Conservation (phyloP, 768 basidiomycete genomes). For the Termitomyces sp. region DNA sequence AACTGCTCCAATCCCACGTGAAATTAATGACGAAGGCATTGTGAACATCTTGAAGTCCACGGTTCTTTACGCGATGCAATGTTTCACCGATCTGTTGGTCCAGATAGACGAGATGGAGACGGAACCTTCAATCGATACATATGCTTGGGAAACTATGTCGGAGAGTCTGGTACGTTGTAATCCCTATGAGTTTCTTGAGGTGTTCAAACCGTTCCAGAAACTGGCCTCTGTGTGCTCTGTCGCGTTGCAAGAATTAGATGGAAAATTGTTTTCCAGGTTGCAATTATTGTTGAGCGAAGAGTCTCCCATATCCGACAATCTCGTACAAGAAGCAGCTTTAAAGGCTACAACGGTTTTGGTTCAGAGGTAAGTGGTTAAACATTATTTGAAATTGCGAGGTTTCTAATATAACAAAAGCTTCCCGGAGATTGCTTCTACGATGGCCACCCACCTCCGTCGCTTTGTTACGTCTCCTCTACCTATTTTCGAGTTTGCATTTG, state of each 20-base stretch:
- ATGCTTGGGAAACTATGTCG: conserved; percentile 91
- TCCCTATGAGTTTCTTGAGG: neutral
- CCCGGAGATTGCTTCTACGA: conserved; percentile 69
- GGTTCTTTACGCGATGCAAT: conserved; percentile 64
- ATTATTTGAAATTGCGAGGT: neutral
- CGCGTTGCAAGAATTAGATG: conserved; percentile 65
- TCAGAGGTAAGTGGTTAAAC: conserved; percentile 52
- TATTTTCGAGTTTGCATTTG: conserved; percentile 86
- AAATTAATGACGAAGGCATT: conserved; percentile 36
- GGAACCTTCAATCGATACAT: conserved; percentile 81
- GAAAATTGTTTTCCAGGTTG: conserved; percentile 66
- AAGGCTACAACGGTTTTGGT: conserved; percentile 84
- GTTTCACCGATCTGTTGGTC: conserved; percentile 71
- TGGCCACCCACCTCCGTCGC: conserved; percentile 78
- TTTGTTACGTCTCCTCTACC: conserved; percentile 88
- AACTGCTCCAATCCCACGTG: conserved; percentile 46
- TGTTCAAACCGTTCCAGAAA: conserved; percentile 55
- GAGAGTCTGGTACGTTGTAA: conserved; percentile 68
- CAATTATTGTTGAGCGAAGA: conserved; percentile 76
- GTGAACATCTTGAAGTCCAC: conserved; percentile 44
- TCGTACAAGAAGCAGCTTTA: conserved; percentile 88
- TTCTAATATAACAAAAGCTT: conserved; percentile 49
- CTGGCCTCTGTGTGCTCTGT: conserved; percentile 79
- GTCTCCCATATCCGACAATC: conserved; percentile 76
- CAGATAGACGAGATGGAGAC: conserved; percentile 84